Conservation (phyloP, 2,329 filamentous ascomycete genomes). For the Aureobasidium musti region DNA sequence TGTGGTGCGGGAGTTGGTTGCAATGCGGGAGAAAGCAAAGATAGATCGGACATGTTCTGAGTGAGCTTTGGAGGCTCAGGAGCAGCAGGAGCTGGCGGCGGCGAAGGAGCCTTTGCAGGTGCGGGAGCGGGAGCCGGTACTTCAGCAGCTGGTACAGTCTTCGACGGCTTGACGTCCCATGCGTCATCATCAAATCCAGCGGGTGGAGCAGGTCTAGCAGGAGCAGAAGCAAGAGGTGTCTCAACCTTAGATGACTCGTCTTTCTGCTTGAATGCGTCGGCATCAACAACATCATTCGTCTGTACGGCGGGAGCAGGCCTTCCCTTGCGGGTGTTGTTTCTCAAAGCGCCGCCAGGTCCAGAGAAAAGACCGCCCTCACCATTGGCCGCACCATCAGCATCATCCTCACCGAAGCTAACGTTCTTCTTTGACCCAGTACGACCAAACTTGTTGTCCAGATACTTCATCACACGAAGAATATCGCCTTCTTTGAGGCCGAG, state of each 20-base stretch:
- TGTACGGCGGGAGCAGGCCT: slow-evolving; percentile 84
- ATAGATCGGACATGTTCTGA: slow-evolving; percentile 69
- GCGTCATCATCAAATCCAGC: slow-evolving; percentile 92
- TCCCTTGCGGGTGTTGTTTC: slow-evolving; percentile 93
- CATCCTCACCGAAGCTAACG: slow-evolving; percentile 58
- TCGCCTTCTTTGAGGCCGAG: slow-evolving; percentile 95
- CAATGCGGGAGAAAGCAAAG: slow-evolving; percentile 62
- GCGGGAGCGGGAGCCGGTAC: slow-evolving; percentile 44
- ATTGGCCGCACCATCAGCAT: slow-evolving; percentile 55
- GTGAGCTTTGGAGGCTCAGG: slow-evolving; percentile 58
- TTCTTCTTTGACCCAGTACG: slow-evolving; percentile 51
- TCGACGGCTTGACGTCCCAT: slow-evolving; percentile 89
- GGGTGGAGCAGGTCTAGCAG: slow-evolving; percentile 51
- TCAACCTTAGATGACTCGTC: slow-evolving; percentile 50
- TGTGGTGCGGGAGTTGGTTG: slow-evolving; percentile 57
- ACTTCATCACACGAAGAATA: slow-evolving; percentile 92
- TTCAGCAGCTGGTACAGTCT: slow-evolving; percentile 49
- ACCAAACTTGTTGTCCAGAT: slow-evolving; percentile 76
- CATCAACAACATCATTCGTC: slow-evolving; percentile 81
- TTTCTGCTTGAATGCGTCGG: slow-evolving; percentile 76
- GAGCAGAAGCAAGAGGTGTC: slow-evolving; percentile 53
- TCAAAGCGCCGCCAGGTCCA: slow-evolving; percentile 83
- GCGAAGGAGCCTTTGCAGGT: slow-evolving; percentile 34
- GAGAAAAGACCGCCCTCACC: slow-evolving; percentile 76
- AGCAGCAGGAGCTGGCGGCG: slow-evolving; percentile 44